Conservation (phyloP, 2,329 filamentous ascomycete species). For the Arthrobotrys sphaeroides region DNA sequence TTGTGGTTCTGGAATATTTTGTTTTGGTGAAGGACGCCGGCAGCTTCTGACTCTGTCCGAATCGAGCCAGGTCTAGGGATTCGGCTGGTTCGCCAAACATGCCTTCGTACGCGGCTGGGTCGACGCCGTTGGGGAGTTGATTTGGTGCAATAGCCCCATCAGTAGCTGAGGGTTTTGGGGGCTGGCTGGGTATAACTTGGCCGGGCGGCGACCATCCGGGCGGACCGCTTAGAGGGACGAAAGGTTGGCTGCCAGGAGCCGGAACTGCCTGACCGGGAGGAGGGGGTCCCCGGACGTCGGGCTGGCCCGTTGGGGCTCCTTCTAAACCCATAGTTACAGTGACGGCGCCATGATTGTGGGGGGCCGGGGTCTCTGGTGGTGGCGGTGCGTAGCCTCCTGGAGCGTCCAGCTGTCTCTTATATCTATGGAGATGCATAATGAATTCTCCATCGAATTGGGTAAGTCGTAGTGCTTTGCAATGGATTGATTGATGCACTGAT, state of each 20-base stretch:
- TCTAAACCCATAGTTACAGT: background rate
- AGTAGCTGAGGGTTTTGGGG: background rate
- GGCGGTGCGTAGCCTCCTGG: background rate
- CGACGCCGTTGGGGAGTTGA: conserved; percentile 25
- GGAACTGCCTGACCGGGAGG: too few relatives aligned
- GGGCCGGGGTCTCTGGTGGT: background rate
- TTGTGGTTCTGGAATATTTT: background rate
- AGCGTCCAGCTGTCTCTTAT: background rate
- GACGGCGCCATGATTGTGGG: background rate
- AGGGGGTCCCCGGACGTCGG: too few relatives aligned
- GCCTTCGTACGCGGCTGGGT: conserved; percentile 18
- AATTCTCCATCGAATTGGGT: background rate
- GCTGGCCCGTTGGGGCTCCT: background rate
- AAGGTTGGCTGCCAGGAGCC: background rate
- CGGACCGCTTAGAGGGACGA: background rate
- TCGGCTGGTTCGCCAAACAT: conserved; percentile 3
- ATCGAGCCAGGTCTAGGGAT: conserved; percentile 6
- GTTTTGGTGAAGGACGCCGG: background rate
- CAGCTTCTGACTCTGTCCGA: conserved; percentile 1
- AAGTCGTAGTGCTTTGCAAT: background rate
- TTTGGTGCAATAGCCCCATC: background rate
- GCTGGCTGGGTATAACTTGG: background rate
- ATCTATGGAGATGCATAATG: background rate
- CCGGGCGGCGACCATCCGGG: background rate
- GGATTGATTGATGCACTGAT: background rate